A percentile compares a stretch with the other conserved stretches of the same genome.
Conservation (phyloP, 1,139 yeast species). For the Diutina rugosa region DNA sequence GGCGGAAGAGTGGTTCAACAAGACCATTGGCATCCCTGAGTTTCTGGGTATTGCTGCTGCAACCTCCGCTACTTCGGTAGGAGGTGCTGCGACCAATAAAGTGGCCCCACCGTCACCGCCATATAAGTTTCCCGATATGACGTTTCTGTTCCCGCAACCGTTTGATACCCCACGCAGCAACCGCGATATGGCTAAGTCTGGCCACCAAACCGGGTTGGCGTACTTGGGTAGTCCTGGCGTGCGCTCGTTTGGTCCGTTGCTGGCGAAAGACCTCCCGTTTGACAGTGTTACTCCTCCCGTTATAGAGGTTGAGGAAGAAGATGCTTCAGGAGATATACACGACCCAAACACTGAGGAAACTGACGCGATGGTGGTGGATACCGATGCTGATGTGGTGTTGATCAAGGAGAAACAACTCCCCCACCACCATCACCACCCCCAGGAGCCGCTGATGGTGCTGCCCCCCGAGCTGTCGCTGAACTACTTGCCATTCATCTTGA, state of each 20-base stretch:
- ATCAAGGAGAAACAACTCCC: not conserved
- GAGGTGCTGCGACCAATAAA: not conserved
- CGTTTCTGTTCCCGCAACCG: not conserved
- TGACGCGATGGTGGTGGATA: not conserved
- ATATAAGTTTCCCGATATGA: not conserved
- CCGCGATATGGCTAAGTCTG: not conserved
- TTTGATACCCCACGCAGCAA: not conserved
- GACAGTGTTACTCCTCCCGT: not conserved
- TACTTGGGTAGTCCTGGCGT: not conserved
- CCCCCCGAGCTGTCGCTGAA: slow-evolving; percentile 12
- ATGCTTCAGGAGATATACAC: not conserved
- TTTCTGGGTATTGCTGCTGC: not conserved
- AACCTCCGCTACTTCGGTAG: not conserved
- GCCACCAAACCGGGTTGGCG: not conserved
- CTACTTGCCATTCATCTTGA: slow-evolving; percentile 48
- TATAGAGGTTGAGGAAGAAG: not conserved
- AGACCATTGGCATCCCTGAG: not conserved
- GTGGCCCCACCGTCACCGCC: not conserved
- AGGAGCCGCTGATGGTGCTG: not conserved
- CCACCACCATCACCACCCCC: too few species aligned
- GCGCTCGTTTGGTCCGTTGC: not conserved
- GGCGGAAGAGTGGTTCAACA: not conserved
- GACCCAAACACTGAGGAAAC: not conserved
- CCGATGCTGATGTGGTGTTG: not conserved
- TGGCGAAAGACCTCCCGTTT: not conserved